Base-by-base conservation (phyloP, 352 stramenopile species). In the Globisporangium uncinulatum region DNA sequence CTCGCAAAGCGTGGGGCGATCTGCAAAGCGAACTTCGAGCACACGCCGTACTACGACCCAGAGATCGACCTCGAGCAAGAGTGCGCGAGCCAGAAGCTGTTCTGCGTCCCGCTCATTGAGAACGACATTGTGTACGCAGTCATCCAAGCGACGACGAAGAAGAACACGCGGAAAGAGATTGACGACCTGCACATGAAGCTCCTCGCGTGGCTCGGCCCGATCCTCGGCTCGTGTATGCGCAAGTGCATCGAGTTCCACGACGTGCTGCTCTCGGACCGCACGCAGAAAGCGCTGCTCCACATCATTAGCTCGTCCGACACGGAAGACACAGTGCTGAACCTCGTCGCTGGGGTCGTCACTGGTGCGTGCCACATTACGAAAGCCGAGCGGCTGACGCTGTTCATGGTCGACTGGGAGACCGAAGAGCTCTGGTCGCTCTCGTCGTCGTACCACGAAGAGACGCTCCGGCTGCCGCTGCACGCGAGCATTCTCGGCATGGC, bases 161-260 rank as follows among this genome's bases (percentile, higher is more conserved):
- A 71, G 20, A 37, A 54, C 0, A 65, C 68, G 19, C 66, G 58
- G 15, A 59, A 68, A 13, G 73, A 71, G n/a, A 71, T 88, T 41
- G 77, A 89, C 39, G 71, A 78, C 2, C 70, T 86, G 21, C 75
- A 92, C 37, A 65, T 91, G 46, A 87, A 89, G 57, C 47, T 94
- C 37, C 56, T 94, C 44, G 83, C 80, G 52, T 92, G 84, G 73
- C 66, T 94, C 6, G 84, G 84, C 0, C 81, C 82, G 42, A 92
- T 94, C 62, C 63, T 94, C 41, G 87, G 76, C 45, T 85, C 82
- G 14, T 89, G 81, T 31, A 91, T 94, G 80, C 79, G 84, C 13
- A 91, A 92, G 54, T 91, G 80, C 48, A 92, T 94, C 53, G 82
- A 94, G 62, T 92, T 80, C 57, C 84, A 92, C 54, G 84, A 94